phyloP scores from a whole-genome alignment of 2,329 filamentous ascomycete genomes.

The Elsinoe ampelina region DNA sequence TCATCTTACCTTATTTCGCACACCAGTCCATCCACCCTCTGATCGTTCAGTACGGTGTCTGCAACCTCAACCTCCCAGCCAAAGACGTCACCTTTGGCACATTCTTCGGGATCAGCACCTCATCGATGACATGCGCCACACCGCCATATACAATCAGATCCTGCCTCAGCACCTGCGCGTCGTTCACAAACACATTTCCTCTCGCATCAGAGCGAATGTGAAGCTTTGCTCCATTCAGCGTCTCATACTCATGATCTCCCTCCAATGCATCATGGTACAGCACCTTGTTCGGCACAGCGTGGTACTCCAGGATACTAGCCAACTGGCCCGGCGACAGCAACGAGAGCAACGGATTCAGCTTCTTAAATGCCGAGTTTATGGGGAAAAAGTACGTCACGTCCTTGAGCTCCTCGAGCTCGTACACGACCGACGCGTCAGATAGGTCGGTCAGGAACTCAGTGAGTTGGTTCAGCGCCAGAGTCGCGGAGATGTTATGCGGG shows the following conservation, averaged over 20 bases:
- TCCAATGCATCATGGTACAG: slow-evolving; percentile 15
- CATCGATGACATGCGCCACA: slow-evolving; percentile 18
- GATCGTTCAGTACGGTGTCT: slow-evolving; percentile 3
- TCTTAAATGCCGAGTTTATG: slow-evolving; percentile 15
- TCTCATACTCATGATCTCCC: slow-evolving; percentile 7
- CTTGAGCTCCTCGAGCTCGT: slow-evolving; percentile 11
- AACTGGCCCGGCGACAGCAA: slow-evolving; percentile 15
- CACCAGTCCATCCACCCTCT: background rate
- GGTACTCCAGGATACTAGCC: slow-evolving; percentile 15
- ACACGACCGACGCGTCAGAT: slow-evolving; percentile 13
- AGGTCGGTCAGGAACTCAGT: slow-evolving; percentile 15
- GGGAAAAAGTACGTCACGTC: slow-evolving; percentile 19
- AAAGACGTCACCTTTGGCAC: slow-evolving; percentile 5
- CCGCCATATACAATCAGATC: slow-evolving; percentile 19
- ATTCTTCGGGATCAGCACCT: slow-evolving; percentile 6
- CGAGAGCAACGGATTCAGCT: slow-evolving; percentile 11
- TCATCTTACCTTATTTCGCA: background rate
- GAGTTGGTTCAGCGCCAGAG: slow-evolving; percentile 15
- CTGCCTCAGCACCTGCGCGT: slow-evolving; percentile 14
- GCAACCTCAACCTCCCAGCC: background rate
- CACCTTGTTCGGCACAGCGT: slow-evolving; percentile 16
- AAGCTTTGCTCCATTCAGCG: slow-evolving; percentile 4
- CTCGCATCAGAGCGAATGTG: slow-evolving; percentile 4
- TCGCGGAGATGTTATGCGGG: slow-evolving; percentile 19
- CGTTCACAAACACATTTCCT: slow-evolving; percentile 16